A percentile compares a stretch with the other conserved stretches of the same genome.
Conservation (phyloP, 305 asterid genomes). For the Solanum hybrid region DNA sequence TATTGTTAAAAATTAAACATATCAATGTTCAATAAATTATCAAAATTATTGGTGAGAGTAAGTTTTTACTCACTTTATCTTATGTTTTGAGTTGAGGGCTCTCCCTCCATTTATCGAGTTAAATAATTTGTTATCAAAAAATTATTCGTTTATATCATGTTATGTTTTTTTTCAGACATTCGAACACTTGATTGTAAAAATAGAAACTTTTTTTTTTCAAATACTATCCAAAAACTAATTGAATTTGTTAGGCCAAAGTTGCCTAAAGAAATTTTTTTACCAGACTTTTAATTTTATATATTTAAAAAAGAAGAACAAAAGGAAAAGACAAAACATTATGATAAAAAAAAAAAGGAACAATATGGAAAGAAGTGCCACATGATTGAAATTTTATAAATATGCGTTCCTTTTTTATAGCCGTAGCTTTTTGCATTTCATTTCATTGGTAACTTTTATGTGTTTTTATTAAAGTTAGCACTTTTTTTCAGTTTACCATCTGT, state of each 20-base stretch:
- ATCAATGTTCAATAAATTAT: not conserved
- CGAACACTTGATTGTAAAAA: not conserved
- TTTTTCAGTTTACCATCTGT: not conserved
- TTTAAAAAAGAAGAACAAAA: not conserved
- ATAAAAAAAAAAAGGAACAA: not conserved
- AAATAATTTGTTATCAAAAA: not conserved
- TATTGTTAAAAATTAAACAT: not conserved
- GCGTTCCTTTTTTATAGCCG: constrained; percentile 2
- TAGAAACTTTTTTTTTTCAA: not conserved
- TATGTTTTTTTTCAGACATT: not conserved
- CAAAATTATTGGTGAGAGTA: not conserved
- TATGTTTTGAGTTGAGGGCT: not conserved
- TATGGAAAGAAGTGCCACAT: constrained; percentile 17
- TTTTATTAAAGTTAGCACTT: constrained; percentile 9
- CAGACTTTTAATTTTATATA: not conserved
- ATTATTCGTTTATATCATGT: not conserved
- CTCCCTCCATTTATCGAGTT: not conserved
- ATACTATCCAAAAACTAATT: not conserved
- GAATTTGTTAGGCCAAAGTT: not conserved
- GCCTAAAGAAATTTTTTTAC: not conserved
- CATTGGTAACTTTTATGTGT: constrained; percentile 15
- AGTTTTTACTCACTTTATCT: not conserved
- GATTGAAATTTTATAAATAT: constrained; percentile 19
- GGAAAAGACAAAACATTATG: not conserved
- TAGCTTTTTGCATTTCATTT: constrained; percentile 18